phyloP scores from a whole-genome alignment of 2,329 filamentous ascomycete species.

The Fusarium duplospermum region DNA sequence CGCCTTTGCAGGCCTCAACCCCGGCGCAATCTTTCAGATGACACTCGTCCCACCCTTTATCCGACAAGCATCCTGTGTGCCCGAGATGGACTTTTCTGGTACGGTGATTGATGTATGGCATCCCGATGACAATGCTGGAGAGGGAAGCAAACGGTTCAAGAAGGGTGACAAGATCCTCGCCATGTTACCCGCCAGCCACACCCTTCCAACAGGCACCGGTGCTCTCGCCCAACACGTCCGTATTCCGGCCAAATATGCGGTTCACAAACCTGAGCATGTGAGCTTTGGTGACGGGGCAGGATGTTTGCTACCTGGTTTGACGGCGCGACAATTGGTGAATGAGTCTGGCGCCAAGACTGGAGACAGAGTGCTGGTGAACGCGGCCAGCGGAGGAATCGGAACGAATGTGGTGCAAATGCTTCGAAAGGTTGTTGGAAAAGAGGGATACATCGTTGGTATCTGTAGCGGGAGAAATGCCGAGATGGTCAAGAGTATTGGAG shows the following conservation, averaged over 20 bases:
- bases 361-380: slow-evolving; percentile 59
- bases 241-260: slow-evolving; percentile 49
- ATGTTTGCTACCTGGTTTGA: slow-evolving; percentile 53
- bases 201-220: slow-evolving; percentile 51
- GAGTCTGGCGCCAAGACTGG: slow-evolving; percentile 53
- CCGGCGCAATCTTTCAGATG: slow-evolving; percentile 56
- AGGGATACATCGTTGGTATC: slow-evolving; percentile 58
- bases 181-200: slow-evolving; percentile 50
- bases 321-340: slow-evolving; percentile 53
- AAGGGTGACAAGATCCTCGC: slow-evolving; percentile 52
- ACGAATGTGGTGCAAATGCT: slow-evolving; percentile 59
- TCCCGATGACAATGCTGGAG: slow-evolving; percentile 28
- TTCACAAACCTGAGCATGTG: slow-evolving; percentile 47
- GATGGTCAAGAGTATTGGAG: slow-evolving; percentile 59
- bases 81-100: slow-evolving; percentile 59
- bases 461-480: slow-evolving; percentile 60
- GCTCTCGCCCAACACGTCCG: slow-evolving; percentile 55
- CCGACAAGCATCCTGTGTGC: slow-evolving; percentile 51
- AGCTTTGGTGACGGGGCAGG: slow-evolving; percentile 51
- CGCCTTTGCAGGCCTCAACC: slow-evolving; percentile 59
- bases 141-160: slow-evolving; percentile 33
- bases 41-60: slow-evolving; percentile 53
- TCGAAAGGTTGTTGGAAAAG: slow-evolving; percentile 51
- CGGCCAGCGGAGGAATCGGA: slow-evolving; percentile 64
- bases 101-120: slow-evolving; percentile 52